phyloP scores from a whole-genome alignment of 1,139 yeast genomes.

The Taphrina flavorubra region DNA sequence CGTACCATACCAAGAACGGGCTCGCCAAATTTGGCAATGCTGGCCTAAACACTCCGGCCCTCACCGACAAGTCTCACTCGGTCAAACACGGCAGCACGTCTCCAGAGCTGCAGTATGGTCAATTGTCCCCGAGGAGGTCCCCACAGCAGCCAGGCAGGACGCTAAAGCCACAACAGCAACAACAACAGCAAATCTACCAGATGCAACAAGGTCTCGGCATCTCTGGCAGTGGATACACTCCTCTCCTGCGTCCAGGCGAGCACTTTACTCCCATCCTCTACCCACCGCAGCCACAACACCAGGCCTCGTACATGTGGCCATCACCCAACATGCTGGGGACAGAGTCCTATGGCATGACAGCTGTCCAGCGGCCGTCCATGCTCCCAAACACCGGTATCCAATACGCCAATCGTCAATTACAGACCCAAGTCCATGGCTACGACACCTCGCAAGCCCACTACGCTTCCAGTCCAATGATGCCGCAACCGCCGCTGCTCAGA shows the following conservation, averaged over 20 bases:
- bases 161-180: constrained; percentile 10
- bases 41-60: constrained; percentile 24
- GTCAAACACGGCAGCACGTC: constrained; percentile 26
- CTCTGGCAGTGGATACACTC: constrained; percentile 38
- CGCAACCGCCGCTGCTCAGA: constrained; percentile 20
- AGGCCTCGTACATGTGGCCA: constrained; percentile 25
- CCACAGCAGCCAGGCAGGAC: constrained; percentile 4
- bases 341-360: constrained; percentile 21
- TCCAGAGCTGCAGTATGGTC: constrained; percentile 19
- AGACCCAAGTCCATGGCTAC: constrained; percentile 16
- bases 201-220: constrained; percentile 38
- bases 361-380: not conserved
- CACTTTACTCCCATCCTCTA: constrained; percentile 30
- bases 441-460: constrained; percentile 10
- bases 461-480: constrained; percentile 1
- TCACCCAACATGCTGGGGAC: constrained; percentile 30
- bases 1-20: constrained; percentile 38
- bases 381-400: constrained; percentile 21
- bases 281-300: constrained; percentile 28
- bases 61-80: constrained; percentile 21
- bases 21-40: constrained; percentile 24
- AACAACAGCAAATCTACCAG: constrained; percentile 14
- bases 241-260: constrained; percentile 33
- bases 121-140: constrained; percentile 23
- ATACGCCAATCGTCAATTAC: constrained; percentile 21